Evolutionary conservation across 768 basidiomycete genomes (phyloP), one percentile per base, ranked within the genome.

Genomic region (Tylopilus plumbeoviolaceoides): DNA sequence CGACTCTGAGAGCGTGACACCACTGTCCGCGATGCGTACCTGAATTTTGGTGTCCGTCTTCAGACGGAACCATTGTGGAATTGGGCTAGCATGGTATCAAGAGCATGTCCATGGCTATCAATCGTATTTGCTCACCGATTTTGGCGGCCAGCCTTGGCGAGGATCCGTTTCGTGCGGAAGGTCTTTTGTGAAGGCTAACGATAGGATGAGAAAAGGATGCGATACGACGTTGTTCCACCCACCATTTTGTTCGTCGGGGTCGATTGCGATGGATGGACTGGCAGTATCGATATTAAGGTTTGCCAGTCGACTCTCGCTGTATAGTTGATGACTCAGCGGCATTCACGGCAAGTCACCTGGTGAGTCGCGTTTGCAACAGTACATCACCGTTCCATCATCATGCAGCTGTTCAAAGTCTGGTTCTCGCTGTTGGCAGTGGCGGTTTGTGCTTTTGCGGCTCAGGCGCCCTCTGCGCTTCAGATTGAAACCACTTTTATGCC

Each of bases 61-160:
- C 57, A 95, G 78, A 61, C 94, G 92, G 85, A 97, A 98, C 95
- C 95, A 99, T 69, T 98, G 95, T 60, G 95, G 97, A 57, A 99
- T 98, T 57, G 95, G 97, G 70, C 91, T 93, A 50, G 38, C 53
- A 45, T 28, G 33, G 48, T n/a, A n/a, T n/a, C n/a, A 14, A 62
- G 14, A n/a, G n/a, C 10, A 36, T 7, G 21, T 20, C 14, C 44
- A n/a, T 27, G 7, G 10, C 38, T 41, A 8, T 31, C 9, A 27
- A 15, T 9, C 5, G 7, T 15, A 28, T 10, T 35, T 52, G 70
- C 81, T 62, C 65, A 93, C 90, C 95, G 84, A 81, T 99, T 99
- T 82, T 97, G 94, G 67, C 92, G 86, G 56, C 79, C 73, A 56
- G 92, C 92, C 83, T 98, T 99, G 71, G 95, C 93, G 64, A 99